Evolutionary conservation across 257 asterid species (phyloP).

Genomic region (Salvia miltiorrhiza): DNA sequence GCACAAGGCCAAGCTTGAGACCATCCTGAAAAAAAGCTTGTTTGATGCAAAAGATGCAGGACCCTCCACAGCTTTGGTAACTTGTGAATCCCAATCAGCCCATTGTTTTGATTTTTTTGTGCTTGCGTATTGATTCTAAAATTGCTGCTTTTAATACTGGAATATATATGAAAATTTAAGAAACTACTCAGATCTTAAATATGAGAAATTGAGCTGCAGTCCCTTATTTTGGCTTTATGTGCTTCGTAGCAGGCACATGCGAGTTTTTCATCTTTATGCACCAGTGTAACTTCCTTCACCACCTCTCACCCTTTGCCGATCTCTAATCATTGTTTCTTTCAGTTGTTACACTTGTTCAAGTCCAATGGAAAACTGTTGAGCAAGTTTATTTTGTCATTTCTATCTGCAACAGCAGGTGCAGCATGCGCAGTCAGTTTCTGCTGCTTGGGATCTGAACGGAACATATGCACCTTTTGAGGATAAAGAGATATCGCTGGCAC

Average conservation of each 20-base stretch:
- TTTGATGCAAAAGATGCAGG: slow-evolving; percentile 1
- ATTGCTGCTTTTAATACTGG: not conserved
- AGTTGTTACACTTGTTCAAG: not conserved
- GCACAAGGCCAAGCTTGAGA: slow-evolving; percentile 28
- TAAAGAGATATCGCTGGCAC: slow-evolving; percentile 5
- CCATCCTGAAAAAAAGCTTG: slow-evolving; percentile 17
- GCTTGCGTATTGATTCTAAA: not conserved
- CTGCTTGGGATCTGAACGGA: not conserved
- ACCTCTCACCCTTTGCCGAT: not conserved
- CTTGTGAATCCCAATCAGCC: not conserved
- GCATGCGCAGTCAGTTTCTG: not conserved
- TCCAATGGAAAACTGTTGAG: not conserved
- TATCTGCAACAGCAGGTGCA: not conserved
- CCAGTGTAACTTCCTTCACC: not conserved
- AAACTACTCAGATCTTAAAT: not conserved
- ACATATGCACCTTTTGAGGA: slow-evolving; percentile 5
- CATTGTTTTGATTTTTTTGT: not conserved
- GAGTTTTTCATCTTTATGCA: not conserved
- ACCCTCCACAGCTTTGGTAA: slow-evolving; percentile 1
- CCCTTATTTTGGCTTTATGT: not conserved
- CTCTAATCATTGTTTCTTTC: not conserved
- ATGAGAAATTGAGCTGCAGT: not conserved
- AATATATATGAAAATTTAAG: not conserved
- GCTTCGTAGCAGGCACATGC: not conserved
- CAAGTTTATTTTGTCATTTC: not conserved